Evolutionary conservation across 352 stramenopile genomes (phyloP).

Genomic region (Blastocystis sp.): DNA sequence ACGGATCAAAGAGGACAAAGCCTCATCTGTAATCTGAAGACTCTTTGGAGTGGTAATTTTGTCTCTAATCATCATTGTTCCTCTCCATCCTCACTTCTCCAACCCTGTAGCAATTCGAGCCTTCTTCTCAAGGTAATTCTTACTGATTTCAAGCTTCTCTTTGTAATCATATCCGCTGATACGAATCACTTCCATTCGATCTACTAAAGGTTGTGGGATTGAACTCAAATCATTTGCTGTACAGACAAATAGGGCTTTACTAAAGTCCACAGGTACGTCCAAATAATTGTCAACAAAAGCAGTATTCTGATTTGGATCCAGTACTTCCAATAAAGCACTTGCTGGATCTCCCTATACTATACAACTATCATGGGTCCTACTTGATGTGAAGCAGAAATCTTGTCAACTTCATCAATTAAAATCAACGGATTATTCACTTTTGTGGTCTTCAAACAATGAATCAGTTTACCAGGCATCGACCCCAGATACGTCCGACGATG

Average conservation of each 20-base stretch:
- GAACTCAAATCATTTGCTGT: constrained; percentile 89
- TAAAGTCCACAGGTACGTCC: constrained; percentile 92
- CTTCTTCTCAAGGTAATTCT: constrained; percentile 93
- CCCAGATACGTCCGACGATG: constrained; percentile 94
- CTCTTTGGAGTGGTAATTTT: background rate
- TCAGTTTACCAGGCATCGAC: constrained; percentile 95
- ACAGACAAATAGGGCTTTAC: constrained; percentile 86
- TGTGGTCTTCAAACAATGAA: constrained; percentile 94
- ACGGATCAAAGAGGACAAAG: constrained; percentile 77
- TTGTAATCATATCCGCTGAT: constrained; percentile 88
- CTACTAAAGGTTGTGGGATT: constrained; percentile 90
- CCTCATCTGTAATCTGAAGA: constrained; percentile 78
- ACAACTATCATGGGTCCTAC: background rate
- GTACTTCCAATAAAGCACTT: constrained; percentile 87
- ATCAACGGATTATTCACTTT: constrained; percentile 92
- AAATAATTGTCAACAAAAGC: constrained; percentile 95
- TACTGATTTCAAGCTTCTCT: constrained; percentile 93
- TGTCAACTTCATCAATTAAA: constrained; percentile 91
- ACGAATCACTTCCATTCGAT: constrained; percentile 96
- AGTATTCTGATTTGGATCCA: constrained; percentile 92
- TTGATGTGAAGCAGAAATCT: constrained; percentile 65
- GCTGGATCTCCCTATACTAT: constrained; percentile 80
- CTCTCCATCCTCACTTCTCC: background rate
- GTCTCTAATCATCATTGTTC: background rate
- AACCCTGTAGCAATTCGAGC: constrained; percentile 83